A percentile compares a stretch with the other conserved stretches of the same genome.
These are phyloP conservation scores for Fagopyrum tataricum DNA, from an alignment of 148 eudicot species.

Conservation along the genomic window DNA sequence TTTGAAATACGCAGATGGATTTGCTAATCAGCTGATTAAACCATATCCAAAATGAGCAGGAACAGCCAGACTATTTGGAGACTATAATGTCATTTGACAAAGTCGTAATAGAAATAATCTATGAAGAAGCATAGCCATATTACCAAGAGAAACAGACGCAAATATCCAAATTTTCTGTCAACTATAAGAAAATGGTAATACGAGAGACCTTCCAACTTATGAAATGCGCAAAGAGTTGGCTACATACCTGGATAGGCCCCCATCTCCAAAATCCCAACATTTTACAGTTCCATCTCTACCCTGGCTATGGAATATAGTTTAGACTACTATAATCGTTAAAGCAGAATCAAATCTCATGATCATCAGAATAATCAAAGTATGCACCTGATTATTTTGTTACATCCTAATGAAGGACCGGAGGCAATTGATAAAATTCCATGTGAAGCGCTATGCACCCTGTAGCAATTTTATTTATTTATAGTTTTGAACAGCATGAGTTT, in stretches of 20 bases:
- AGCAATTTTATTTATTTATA: not conserved
- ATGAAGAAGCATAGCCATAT: not conserved
- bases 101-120: not conserved
- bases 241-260: slow-evolving; percentile 57
- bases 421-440: slow-evolving; percentile 69
- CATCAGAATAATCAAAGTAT: slow-evolving; percentile 1
- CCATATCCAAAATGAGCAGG: not conserved
- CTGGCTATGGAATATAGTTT: slow-evolving; percentile 40
- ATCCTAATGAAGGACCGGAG: slow-evolving; percentile 49
- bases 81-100: not conserved
- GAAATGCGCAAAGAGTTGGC: not conserved
- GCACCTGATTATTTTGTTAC: slow-evolving; percentile 59
- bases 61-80: not conserved
- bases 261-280: slow-evolving; percentile 69
- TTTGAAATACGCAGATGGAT: not conserved
- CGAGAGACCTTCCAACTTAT: not conserved
- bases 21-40: not conserved
- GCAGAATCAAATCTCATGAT: not conserved
- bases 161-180: not conserved
- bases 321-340: not conserved
- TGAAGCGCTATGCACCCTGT: slow-evolving; percentile 77
- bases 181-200: not conserved
- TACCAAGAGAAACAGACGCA: not conserved
- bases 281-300: slow-evolving; percentile 86
- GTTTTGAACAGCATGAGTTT: not conserved